phyloP scores from a whole-genome alignment of 139 green algal species.

The Haematococcus lacustris region DNA sequence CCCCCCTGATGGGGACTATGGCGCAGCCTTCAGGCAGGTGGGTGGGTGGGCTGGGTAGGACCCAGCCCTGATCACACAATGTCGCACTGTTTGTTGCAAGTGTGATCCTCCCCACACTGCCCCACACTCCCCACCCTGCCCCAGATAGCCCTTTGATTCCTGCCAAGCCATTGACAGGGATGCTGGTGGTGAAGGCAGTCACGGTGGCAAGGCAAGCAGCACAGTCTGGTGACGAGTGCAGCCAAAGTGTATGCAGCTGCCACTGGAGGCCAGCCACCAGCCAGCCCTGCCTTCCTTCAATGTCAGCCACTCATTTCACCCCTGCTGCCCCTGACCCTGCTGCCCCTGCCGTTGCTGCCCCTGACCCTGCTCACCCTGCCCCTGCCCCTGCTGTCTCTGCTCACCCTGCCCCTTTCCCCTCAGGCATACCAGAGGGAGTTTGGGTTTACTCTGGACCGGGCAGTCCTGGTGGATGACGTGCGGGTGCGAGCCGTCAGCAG shows the following conservation, averaged over 20 bases:
- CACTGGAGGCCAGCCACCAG: not conserved
- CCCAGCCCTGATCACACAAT: no score
- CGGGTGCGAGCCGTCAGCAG: slow-evolving; percentile 66
- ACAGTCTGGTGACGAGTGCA: no score
- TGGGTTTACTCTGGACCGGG: slow-evolving; percentile 81
- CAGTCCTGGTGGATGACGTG: slow-evolving; percentile 85
- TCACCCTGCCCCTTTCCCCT: not conserved
- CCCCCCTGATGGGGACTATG: slow-evolving; percentile 13
- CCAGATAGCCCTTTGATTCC: no score
- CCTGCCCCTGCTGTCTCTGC: not conserved
- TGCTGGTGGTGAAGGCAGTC: no score
- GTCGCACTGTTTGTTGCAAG: no score
- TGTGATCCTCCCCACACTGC: no score
- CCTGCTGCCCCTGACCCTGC: not conserved
- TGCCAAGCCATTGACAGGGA: no score
- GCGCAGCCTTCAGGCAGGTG: slow-evolving; percentile 23
- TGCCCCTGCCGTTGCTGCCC: not conserved
- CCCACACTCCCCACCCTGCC: no score
- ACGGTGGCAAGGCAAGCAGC: no score
- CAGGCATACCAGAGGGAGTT: slow-evolving; percentile 77
- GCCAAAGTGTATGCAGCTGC: no score
- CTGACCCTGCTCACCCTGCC: not conserved
- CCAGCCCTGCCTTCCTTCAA: not conserved
- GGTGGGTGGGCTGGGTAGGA: no score
- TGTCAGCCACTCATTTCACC: not conserved